Evolutionary conservation across 2,329 filamentous ascomycete species (phyloP).

Genomic region (Diaporthe australafricana): DNA sequence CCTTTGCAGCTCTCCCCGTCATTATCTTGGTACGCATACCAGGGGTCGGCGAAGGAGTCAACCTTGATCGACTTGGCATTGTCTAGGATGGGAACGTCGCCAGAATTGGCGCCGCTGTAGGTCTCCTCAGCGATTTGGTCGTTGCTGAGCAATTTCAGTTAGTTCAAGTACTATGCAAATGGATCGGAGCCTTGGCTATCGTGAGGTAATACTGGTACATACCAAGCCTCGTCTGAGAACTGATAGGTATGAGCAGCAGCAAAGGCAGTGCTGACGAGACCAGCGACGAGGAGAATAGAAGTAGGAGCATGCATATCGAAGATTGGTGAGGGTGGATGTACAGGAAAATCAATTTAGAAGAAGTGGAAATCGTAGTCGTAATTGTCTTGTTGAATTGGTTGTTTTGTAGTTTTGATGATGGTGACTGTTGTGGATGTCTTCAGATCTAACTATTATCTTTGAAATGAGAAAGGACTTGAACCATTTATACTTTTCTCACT

Average conservation of each 20-base stretch:
- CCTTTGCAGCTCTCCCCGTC: background rate
- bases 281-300: conserved; percentile 34
- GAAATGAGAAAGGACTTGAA: background rate
- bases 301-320: conserved; percentile 37
- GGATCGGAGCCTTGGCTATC: background rate
- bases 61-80: conserved; percentile 62
- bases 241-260: conserved; percentile 36
- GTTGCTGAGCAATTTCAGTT: background rate
- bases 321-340: background rate
- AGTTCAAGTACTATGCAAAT: background rate
- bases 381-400: background rate
- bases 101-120: conserved; percentile 30
- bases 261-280: conserved; percentile 34
- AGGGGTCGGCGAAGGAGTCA: conserved; percentile 40
- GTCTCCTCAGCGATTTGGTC: conserved; percentile 32
- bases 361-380: background rate
- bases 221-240: conserved; percentile 30
- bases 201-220: background rate
- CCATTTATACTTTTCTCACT: background rate
- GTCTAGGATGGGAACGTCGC: conserved; percentile 44
- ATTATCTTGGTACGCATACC: conserved; percentile 6
- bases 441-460: background rate
- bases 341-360: background rate
- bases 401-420: background rate
- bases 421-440: background rate